Base-by-base conservation (phyloP, 2,329 filamentous ascomycete species). In the Epichloe hybrida region DNA sequence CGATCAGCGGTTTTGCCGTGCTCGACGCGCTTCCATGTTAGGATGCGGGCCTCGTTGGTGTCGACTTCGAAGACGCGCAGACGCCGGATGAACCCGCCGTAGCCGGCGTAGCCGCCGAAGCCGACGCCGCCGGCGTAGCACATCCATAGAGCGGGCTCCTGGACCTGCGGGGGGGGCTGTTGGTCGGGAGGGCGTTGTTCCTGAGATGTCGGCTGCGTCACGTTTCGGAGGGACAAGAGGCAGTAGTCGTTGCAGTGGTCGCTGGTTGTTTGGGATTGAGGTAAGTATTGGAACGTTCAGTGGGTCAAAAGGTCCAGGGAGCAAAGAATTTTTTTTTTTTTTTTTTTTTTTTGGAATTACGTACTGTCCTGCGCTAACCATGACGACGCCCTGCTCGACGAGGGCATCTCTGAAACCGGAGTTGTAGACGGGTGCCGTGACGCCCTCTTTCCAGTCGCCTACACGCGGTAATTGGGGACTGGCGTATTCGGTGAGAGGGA, bases 241-340 rank as follows among this genome's bases (percentile, higher is more conserved):
- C 93, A 98, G 66, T 96, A 97, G 62, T 98, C 93, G 64, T 98
- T 98, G 57, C 86, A 91, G 63, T 98, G 93, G 62, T 98, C 93
- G 64, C 83, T 86, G 13, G 15, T 31, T 31, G 31, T 2, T 31
- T 11, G 31, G 5, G n/a, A 31, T 37, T 17, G n/a, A 20, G 39
- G 21, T 46, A 9, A 17, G 27, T 31, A 31, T 11, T 4, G 8
- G 11, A 21, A 21, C 20, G 17, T 17, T 17, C 23, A 41, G 35
- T 27, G 27, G 38, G 37, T 6, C 34, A 31, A 17, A 31, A 31
- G 27, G 9, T 31, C 8, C 9, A 31, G 27, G 27, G 27, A 31
- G 27, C 27, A 31, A 31, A 3, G 27, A 0, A 0, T 31, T 31
- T 31, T 31, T 31, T 17, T 17, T 17, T 17, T 17, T 17, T 17